Evolutionary conservation across 345 rosid species (phyloP), one percentile per base, ranked within the genome.

Genomic region (Conringia planisiliqua): DNA sequence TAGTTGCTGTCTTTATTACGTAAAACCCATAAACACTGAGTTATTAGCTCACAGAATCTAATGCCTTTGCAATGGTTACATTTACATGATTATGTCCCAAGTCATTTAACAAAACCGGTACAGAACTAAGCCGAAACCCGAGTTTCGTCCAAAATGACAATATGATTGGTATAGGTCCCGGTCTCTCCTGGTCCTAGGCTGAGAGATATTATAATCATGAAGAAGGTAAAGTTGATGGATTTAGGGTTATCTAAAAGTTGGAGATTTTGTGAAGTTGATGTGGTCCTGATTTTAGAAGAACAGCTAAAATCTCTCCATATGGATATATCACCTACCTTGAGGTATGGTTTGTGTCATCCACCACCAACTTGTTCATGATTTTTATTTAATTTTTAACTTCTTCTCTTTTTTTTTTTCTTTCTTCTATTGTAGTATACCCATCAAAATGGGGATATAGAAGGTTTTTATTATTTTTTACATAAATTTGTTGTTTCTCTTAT

Each of bases 341-440:
- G 81, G 81, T 78, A 78, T 72, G 77, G 81, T 78, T 71, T 72
- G 72, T 78, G 77, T 78, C 77, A 72, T 39, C 68, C 56, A 22
- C 71, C 77, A 72, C 73, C 81, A 78, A 78, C 77, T 66, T 72
- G 73, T 78, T 52, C 68, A 22, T 66, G 7, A 30, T 57, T 57
- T 52, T 22, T 3, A 46, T 56, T 70, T 38, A 12, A 20, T 70
- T 64, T 51, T 55, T 7, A 12, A n/a, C 14, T 20, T 36, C 1
- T 12, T 3, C 4, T 18, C 13, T 8, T 7, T 7, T 46, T 16
- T 42, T 0, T 4, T 46, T 16, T 42, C 0, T 4, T n/a, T 32
- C 10, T 66, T 62, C 10, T 48, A 10, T 54, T 69, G 57, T 69
- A 24, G 27, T 57, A 66, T 62, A 44, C 16, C 22, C 47, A 70